Evolutionary conservation across 805 yeast species (phyloP), one percentile per base, ranked within the genome.

Genomic region (Yarrowia bubula): DNA sequence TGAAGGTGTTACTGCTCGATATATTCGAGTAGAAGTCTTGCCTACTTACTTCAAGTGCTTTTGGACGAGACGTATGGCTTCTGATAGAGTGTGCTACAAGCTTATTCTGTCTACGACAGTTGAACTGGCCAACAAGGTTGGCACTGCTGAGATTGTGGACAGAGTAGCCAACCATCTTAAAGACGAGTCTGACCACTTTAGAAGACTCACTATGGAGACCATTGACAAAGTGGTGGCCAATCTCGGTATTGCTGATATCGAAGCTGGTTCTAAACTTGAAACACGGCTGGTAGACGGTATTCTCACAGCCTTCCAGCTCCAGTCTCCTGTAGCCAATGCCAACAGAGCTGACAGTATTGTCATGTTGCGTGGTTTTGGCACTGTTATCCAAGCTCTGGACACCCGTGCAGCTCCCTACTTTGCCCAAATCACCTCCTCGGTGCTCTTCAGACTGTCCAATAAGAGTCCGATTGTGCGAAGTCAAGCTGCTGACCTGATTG

Each of bases 61-160:
- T 72, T 93, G 98, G 98, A 86, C 82, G 47, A 81, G 97, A 71
- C 79, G 97, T 71, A 78, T 84, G 65, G 96, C 98, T 0, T 68
- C 74, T 1, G 78, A 76, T 51, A 71, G 75, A 31, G 83, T 86
- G 61, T 73, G 85, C 8, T 80, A 82, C 38, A 80, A 80, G 57
- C 76, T 85, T 63, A 93, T 92, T 37, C 83, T 87, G 1, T 90
- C 87, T 41, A 86, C 97, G 0, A 86, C 96, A 0, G 81, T 82
- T 15, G 82, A 82, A 1, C 71, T 95, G 14, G 84, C 96, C 0
- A 78, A 81, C 51, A 87, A 85, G 70, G 83, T 88, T 37, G 96
- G 96, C 8, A 83, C 84, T 18, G 75, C 85, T 1, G 82, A 77
- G 41, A 79, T 89, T 13, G 76, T 92, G 14, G 88, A 84, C 31